Evolutionary conservation across 345 rosid species (phyloP), one percentile per base, ranked within the genome.

Genomic region (Angophora floribunda): DNA sequence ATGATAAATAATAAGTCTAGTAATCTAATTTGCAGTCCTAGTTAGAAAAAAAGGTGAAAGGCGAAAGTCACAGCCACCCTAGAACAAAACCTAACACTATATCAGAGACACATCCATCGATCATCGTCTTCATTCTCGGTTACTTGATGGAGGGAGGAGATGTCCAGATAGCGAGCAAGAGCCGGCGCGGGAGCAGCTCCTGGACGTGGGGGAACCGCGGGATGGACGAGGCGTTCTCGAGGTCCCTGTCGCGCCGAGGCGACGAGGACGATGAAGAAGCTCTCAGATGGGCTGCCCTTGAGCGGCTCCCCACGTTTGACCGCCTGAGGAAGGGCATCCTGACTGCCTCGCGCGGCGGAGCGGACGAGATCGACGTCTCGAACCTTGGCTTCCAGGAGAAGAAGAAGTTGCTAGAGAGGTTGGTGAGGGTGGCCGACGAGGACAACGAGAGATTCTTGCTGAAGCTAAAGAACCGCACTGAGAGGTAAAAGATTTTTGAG

Each of bases 261-360:
- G 91, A 90, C 4, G 95, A 92, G 86, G 93, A 92, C 65, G 95
- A 93, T 52, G 95, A 94, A 75, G 94, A 93, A 53, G 95, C 95
- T 44, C 90, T 94, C 28, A 91, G 67, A 79, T 94, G 96, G 95
- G 96, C 95, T 13, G 96, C 95, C 9, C 89, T 94, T 4, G 95
- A 94, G 92, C 93, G 80, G 89, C 89, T 93, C 16, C 96, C 96
- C 1, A 94, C 96, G 10, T 89, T 82, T 36, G 90, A 89, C 50
- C 92, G 96, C 28, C 85, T 92, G 32, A 91, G 91, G 89, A 95
- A 89, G 89, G 94, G 95, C 9, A 85, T 95, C 55, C 88, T 92
- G n/a, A 85, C 55, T 3, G 67, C 86, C 36, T 87, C 91, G 14
- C 51, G 51, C 1, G 91, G 94, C 44, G 84, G 16, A 3, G 87